Evolutionary conservation across 345 rosid genomes (phyloP).

Genomic region (Limnanthes douglasii): DNA sequence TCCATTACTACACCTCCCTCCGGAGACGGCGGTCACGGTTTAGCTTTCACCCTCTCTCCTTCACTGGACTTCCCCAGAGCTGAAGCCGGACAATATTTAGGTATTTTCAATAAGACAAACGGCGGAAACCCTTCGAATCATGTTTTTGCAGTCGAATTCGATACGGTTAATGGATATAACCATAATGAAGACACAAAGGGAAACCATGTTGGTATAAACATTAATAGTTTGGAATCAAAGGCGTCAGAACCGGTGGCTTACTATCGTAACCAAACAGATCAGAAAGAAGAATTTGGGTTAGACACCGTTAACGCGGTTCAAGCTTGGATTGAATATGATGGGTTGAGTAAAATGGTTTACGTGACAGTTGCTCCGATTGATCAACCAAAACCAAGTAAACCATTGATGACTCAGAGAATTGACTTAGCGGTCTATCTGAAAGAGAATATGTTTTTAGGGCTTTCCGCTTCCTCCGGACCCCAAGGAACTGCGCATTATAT

Average conservation of each 20-base stretch:
- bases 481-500: conserved; percentile 43
- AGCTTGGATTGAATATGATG: conserved; percentile 59
- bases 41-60: conserved; percentile 38
- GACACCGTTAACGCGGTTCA: conserved; percentile 27
- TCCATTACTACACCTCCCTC: conserved; percentile 13
- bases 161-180: conserved; percentile 29
- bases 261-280: not conserved
- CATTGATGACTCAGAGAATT: conserved; percentile 11
- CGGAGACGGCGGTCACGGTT: conserved; percentile 32
- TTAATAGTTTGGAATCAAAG: conserved; percentile 11
- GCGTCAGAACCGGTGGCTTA: conserved; percentile 8
- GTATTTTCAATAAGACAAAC: conserved; percentile 25
- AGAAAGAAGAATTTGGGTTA: conserved; percentile 1
- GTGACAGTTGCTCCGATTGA: conserved; percentile 30
- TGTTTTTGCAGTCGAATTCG: conserved; percentile 43
- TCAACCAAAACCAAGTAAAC: conserved; percentile 14
- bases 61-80: conserved; percentile 22
- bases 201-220: conserved; percentile 40
- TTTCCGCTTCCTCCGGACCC: conserved; percentile 52
- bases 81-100: conserved; percentile 19
- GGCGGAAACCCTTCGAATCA: conserved; percentile 23
- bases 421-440: conserved; percentile 12
- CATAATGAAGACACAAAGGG: conserved; percentile 11
- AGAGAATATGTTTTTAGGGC: conserved; percentile 40
- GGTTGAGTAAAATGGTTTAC: conserved; percentile 6